Percentiles rank a stretch among this genome's conserved stretches.
phyloP scores from a whole-genome alignment of 106 monocot genomes.

The Dendrobium nobile region DNA sequence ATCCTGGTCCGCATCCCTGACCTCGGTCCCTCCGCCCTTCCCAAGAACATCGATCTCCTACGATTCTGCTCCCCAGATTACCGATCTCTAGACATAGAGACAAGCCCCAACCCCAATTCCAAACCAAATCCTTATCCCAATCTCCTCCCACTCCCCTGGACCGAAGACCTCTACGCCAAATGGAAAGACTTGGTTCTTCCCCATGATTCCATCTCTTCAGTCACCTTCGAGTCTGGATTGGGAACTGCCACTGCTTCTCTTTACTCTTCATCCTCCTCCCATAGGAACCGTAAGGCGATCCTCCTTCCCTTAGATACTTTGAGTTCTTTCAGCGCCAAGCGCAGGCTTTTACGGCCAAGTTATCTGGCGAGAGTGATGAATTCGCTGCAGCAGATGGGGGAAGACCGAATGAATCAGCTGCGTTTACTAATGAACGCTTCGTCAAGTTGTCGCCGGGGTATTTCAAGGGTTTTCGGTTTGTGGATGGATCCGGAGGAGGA shows the following conservation, averaged over 20 bases:
- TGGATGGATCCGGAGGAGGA: constrained; percentile 57
- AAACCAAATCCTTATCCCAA: neutral
- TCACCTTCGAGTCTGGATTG: neutral
- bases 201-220: constrained; percentile 17
- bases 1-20: constrained; percentile 46
- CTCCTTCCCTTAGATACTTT: constrained; percentile 30
- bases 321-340: neutral
- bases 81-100: neutral
- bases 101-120: neutral
- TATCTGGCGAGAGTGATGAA: constrained; percentile 35
- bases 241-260: neutral
- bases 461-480: constrained; percentile 63
- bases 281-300: constrained; percentile 24
- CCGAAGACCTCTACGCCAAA: constrained; percentile 20
- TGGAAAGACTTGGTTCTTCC: constrained; percentile 59
- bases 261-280: constrained; percentile 7
- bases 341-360: constrained; percentile 32
- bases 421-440: constrained; percentile 32
- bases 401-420: constrained; percentile 23
- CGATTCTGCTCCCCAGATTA: constrained; percentile 23
- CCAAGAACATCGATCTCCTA: constrained; percentile 87
- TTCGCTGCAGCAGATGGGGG: constrained; percentile 29
- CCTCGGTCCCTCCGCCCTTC: constrained; percentile 50
- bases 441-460: constrained; percentile 25
- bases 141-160: constrained; percentile 25